Conservation (phyloP, 2,329 filamentous ascomycete genomes). For the Phaeosphaeria sp. region DNA sequence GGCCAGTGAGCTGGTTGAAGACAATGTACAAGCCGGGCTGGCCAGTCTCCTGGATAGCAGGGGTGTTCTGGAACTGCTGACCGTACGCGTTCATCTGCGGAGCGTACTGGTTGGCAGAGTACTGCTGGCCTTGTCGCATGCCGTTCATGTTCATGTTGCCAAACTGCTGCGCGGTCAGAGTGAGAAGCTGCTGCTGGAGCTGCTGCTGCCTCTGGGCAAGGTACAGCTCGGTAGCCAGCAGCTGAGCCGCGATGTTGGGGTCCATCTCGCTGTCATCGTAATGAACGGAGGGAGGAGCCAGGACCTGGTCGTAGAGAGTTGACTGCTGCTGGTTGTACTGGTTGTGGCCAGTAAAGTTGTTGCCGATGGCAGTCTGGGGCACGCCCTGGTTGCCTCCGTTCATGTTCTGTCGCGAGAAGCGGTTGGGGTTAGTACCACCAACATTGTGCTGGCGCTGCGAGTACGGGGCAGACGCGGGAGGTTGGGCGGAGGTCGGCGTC, state of each 20-base stretch:
- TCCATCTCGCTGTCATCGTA: slow-evolving; percentile 78
- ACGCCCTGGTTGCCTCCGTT: slow-evolving; percentile 52
- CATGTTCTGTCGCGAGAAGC: slow-evolving; percentile 52
- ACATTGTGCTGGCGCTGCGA: slow-evolving; percentile 60
- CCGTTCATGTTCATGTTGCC: slow-evolving; percentile 69
- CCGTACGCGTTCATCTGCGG: slow-evolving; percentile 66
- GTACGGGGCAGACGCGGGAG: slow-evolving; percentile 67
- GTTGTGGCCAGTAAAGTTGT: slow-evolving; percentile 57
- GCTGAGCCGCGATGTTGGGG: slow-evolving; percentile 82
- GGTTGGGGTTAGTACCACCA: slow-evolving; percentile 54
- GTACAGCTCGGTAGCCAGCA: slow-evolving; percentile 90
- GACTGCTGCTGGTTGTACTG: slow-evolving; percentile 51
- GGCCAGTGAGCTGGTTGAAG: slow-evolving; percentile 85
- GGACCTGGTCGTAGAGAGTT: slow-evolving; percentile 79
- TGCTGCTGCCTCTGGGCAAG: slow-evolving; percentile 94
- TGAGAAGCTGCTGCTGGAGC: slow-evolving; percentile 89
- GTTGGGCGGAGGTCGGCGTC: slow-evolving; percentile 71
- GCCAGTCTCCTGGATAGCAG: slow-evolving; percentile 69
- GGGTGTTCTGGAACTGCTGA: slow-evolving; percentile 71
- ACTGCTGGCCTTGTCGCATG: slow-evolving; percentile 56
- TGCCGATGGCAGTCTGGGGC: slow-evolving; percentile 66
- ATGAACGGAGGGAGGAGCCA: slow-evolving; percentile 82
- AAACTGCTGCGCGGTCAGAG: slow-evolving; percentile 66
- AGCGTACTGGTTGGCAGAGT: slow-evolving; percentile 58
- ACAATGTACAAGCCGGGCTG: slow-evolving; percentile 82